These are phyloP conservation scores for Ophiostoma piceae DNA, from an alignment of 2,329 filamentous ascomycete species.

Conservation along the genomic window DNA sequence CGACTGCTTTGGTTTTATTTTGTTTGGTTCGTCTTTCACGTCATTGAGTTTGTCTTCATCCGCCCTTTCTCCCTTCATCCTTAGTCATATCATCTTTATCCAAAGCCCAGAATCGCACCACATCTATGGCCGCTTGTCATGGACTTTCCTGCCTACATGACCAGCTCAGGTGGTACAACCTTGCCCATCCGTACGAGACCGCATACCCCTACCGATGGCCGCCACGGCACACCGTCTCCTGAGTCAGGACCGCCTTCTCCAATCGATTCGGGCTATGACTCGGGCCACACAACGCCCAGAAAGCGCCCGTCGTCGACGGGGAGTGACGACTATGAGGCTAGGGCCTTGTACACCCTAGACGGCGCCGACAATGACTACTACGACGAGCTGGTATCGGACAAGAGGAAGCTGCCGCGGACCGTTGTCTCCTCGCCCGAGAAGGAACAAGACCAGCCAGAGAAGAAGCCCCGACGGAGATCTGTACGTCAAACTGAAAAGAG, in stretches of 20 bases:
- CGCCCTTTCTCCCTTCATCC: not conserved
- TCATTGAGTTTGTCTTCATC: not conserved
- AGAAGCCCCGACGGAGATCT: not conserved
- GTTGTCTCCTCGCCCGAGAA: not conserved
- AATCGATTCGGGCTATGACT: not conserved
- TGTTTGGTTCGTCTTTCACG: not conserved
- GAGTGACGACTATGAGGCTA: constrained; percentile 9
- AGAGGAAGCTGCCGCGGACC: not conserved
- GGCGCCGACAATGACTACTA: not conserved
- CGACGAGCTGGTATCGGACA: not conserved
- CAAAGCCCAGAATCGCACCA: not conserved
- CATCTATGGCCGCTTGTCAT: not conserved
- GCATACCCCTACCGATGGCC: not conserved
- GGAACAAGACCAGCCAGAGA: not conserved
- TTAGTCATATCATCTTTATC: not conserved
- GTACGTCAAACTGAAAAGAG: not conserved
- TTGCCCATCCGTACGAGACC: constrained; percentile 6
- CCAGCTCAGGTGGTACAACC: not conserved
- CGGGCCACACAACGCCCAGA: not conserved
- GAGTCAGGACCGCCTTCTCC: not conserved
- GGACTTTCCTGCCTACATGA: not conserved
- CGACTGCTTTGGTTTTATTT: not conserved
- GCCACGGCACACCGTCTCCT: not conserved
- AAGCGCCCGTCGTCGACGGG: not conserved
- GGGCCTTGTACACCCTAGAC: constrained; percentile 5